Conservation (phyloP, 1,284 basidiomycete species). For the Marasmius oreades region DNA sequence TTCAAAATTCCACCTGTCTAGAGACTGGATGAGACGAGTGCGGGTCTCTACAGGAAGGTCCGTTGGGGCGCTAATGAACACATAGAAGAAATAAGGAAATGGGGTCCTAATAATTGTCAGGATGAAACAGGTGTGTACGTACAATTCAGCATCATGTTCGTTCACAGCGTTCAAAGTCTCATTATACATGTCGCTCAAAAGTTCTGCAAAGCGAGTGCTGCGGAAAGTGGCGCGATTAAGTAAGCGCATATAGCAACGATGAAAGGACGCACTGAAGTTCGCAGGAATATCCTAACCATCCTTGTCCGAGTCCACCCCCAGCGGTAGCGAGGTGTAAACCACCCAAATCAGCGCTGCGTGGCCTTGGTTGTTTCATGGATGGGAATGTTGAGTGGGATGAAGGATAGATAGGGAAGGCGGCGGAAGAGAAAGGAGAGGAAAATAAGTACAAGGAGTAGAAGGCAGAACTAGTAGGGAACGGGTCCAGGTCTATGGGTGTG, state of each 20-base stretch:
- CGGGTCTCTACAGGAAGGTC: slow-evolving; percentile 36
- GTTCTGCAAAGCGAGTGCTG: slow-evolving; percentile 63
- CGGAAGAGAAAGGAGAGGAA: background rate
- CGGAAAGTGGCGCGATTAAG: slow-evolving; percentile 9
- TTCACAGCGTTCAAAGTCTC: slow-evolving; percentile 74
- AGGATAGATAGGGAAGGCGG: background rate
- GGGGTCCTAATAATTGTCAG: slow-evolving; percentile 3
- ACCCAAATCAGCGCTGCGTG: slow-evolving; percentile 81
- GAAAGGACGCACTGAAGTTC: slow-evolving; percentile 51
- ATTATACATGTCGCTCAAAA: slow-evolving; percentile 78
- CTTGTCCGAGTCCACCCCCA: slow-evolving; percentile 59
- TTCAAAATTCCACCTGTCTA: slow-evolving; percentile 85
- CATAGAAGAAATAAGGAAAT: background rate
- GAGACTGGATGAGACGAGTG: slow-evolving; percentile 54
- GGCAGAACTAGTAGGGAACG: background rate
- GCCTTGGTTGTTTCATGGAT: slow-evolving; percentile 20
- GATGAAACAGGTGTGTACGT: slow-evolving; percentile 14
- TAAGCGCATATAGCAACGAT: slow-evolving; percentile 11
- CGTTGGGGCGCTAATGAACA: slow-evolving; percentile 25
- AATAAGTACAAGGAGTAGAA: background rate
- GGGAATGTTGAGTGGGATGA: background rate
- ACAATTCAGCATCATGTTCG: slow-evolving; percentile 47
- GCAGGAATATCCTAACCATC: slow-evolving; percentile 66
- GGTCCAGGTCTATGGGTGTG: background rate
- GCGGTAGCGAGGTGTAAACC: slow-evolving; percentile 76